Conservation (phyloP, 768 basidiomycete genomes). For the Kwoniella shandongensis region DNA sequence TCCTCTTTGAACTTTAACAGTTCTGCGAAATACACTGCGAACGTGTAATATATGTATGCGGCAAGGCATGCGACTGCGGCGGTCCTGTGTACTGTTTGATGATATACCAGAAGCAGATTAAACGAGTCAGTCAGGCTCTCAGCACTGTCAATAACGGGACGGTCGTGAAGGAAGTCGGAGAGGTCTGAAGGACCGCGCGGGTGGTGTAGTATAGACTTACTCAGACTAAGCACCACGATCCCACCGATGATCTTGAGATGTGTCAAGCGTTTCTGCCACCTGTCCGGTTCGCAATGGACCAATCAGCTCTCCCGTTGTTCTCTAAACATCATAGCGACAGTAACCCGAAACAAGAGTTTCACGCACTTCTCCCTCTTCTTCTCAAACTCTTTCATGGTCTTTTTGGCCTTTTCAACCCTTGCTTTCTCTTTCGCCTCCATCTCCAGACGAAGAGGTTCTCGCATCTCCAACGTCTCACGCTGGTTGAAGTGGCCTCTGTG, state of each 20-base stretch:
- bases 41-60: constrained; percentile 35
- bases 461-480: constrained; percentile 34
- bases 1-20: constrained; percentile 28
- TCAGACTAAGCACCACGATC: constrained; percentile 39
- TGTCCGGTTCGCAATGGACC: constrained; percentile 7
- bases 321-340: too few relatives aligned
- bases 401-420: constrained; percentile 28
- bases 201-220: too few relatives aligned
- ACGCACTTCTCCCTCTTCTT: constrained; percentile 32
- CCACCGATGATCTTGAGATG: constrained; percentile 38
- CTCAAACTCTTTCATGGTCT: constrained; percentile 29
- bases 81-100: constrained; percentile 30
- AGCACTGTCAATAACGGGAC: too few relatives aligned
- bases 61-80: constrained; percentile 33
- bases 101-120: too few relatives aligned
- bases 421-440: constrained; percentile 32
- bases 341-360: too few relatives aligned
- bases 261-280: constrained; percentile 39
- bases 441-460: constrained; percentile 27
- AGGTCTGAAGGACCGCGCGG: too few relatives aligned
- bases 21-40: constrained; percentile 32
- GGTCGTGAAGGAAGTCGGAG: too few relatives aligned
- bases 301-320: background rate
- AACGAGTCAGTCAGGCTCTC: too few relatives aligned
- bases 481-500: constrained; percentile 46